Evolutionary conservation across 257 asterid species (phyloP).

Genomic region (Agastache rugosa): DNA sequence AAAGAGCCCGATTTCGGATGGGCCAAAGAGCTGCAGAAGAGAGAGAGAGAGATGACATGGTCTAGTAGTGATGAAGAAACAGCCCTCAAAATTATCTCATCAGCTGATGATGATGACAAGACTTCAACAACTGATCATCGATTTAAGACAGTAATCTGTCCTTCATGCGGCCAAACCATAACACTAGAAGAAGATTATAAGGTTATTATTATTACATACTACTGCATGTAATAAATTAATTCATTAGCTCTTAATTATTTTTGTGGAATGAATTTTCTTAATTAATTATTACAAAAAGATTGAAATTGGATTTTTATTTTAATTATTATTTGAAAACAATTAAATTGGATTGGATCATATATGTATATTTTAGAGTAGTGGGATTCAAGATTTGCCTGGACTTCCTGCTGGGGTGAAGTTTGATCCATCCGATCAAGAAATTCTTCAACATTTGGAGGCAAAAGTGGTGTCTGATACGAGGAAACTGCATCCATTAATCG

Average conservation of each 20-base stretch:
- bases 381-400: conserved; percentile 55
- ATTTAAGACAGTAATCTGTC: conserved; percentile 37
- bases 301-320: neutral
- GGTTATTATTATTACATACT: conserved; percentile 21
- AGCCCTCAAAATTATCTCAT: conserved; percentile 38
- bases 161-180: conserved; percentile 49
- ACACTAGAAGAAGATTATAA: conserved; percentile 38
- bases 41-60: conserved; percentile 68
- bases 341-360: too few species aligned
- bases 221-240: too few species aligned
- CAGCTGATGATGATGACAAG: too few species aligned
- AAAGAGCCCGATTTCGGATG: conserved; percentile 50
- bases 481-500: conserved; percentile 55
- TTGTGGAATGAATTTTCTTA: too few species aligned
- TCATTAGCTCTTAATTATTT: too few species aligned
- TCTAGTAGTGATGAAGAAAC: conserved; percentile 44
- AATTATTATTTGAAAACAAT: too few species aligned
- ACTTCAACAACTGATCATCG: conserved; percentile 40
- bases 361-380: conserved; percentile 29
- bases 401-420: conserved; percentile 66
- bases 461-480: conserved; percentile 40
- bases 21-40: conserved; percentile 41
- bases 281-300: too few species aligned
- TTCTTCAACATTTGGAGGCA: conserved; percentile 56
- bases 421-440: conserved; percentile 66